A percentile compares a stretch with the other conserved stretches of the same genome.
phyloP scores from a whole-genome alignment of 208 protist genomes.

The Novymonas esmeraldas region DNA sequence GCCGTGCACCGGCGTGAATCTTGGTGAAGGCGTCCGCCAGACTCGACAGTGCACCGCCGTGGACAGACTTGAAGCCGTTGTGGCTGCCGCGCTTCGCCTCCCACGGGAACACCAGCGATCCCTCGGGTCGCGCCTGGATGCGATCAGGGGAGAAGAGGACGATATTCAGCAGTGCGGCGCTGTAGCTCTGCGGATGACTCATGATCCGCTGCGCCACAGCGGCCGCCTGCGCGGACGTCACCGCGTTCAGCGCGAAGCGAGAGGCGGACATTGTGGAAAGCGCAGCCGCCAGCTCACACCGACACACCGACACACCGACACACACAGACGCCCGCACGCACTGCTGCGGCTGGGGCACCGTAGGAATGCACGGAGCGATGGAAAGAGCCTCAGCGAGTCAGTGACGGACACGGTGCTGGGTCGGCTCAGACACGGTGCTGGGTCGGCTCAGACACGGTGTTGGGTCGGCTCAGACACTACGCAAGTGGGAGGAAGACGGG shows the following conservation, averaged over 20 bases:
- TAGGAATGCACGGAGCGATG: too few species aligned
- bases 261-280: constrained; percentile 25
- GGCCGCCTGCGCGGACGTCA: constrained; percentile 28
- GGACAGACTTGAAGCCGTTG: constrained; percentile 85
- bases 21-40: constrained; percentile 83
- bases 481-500: too few species aligned
- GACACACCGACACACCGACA: too few species aligned
- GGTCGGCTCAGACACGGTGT: too few species aligned
- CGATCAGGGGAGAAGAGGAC: constrained; percentile 64
- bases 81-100: constrained; percentile 38
- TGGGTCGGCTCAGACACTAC: too few species aligned
- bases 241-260: constrained; percentile 22
- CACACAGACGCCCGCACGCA: too few species aligned
- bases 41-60: constrained; percentile 85
- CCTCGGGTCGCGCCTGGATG: constrained; percentile 42
- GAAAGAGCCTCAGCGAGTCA: too few species aligned
- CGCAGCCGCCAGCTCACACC: not conserved
- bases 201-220: constrained; percentile 49
- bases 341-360: too few species aligned
- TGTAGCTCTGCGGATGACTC: constrained; percentile 43
- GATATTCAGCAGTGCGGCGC: constrained; percentile 45
- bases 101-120: constrained; percentile 73
- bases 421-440: too few species aligned
- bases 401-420: too few species aligned
- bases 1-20: constrained; percentile 56